These are phyloP conservation scores for Lichenothelia convexa DNA, from an alignment of 495 filamentous ascomycete genomes.

Conservation along the genomic window DNA sequence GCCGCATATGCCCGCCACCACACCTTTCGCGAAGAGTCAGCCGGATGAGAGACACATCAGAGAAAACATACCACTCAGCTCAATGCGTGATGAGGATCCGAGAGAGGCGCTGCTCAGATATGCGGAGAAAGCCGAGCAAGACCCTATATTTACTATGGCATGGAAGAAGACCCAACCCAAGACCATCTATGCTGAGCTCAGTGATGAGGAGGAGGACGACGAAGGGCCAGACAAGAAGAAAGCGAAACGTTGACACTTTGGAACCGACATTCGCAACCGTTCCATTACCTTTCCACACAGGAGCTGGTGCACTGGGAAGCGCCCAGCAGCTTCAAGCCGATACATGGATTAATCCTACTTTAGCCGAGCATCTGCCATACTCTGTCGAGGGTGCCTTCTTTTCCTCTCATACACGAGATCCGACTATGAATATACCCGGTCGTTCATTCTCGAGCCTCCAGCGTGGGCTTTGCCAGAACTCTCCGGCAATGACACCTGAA, in stretches of 20 bases:
- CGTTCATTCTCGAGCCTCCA: too few relatives aligned
- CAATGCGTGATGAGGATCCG: slow-evolving; percentile 95
- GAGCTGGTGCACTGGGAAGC: not conserved
- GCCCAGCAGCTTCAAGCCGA: too few relatives aligned
- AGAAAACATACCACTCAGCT: slow-evolving; percentile 70
- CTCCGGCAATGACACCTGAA: too few relatives aligned
- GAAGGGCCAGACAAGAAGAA: slow-evolving; percentile 46
- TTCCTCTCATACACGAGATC: too few relatives aligned
- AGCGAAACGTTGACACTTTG: not conserved
- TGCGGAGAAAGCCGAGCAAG: slow-evolving; percentile 81
- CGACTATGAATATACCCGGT: too few relatives aligned
- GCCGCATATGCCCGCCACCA: slow-evolving; percentile 65
- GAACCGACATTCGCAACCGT: too few relatives aligned
- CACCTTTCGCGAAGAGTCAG: slow-evolving; percentile 79
- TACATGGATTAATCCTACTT: too few relatives aligned
- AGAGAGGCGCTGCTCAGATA: slow-evolving; percentile 88
- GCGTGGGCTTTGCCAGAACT: too few relatives aligned
- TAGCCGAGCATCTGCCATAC: too few relatives aligned
- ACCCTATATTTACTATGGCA: slow-evolving; percentile 83
- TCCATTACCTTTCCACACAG: too few relatives aligned
- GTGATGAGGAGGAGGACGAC: slow-evolving; percentile 67
- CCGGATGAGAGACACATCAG: slow-evolving; percentile 81
- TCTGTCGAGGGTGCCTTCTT: too few relatives aligned
- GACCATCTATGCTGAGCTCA: slow-evolving; percentile 80
- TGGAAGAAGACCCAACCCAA: slow-evolving; percentile 88